phyloP scores from a whole-genome alignment of 345 rosid genomes.

The Gossypium rotundifolium region DNA sequence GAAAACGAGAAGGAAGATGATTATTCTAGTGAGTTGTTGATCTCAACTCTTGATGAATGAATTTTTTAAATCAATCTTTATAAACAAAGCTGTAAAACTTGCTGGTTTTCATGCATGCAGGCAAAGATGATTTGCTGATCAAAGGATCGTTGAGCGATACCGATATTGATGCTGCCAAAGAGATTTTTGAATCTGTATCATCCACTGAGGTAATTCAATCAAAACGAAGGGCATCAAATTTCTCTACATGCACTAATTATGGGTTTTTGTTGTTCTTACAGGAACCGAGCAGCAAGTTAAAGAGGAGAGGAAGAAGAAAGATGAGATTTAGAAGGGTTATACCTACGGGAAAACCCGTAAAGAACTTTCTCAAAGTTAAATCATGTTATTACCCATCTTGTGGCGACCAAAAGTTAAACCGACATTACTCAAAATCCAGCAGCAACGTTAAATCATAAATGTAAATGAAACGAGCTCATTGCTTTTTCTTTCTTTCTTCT shows the following conservation, averaged over 20 bases:
- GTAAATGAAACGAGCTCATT: background rate
- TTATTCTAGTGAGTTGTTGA: background rate
- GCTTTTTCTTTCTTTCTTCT: background rate
- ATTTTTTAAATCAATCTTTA: background rate
- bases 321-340: background rate
- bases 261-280: background rate
- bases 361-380: background rate
- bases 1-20: background rate
- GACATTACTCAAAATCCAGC: background rate
- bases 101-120: background rate
- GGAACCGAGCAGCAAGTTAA: background rate
- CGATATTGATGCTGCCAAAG: too few species aligned
- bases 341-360: background rate
- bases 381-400: constrained; percentile 10
- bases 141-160: constrained; percentile 1
- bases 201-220: background rate
- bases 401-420: background rate
- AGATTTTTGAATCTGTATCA: background rate
- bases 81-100: background rate
- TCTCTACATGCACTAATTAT: background rate
- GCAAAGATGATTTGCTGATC: background rate
- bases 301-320: background rate
- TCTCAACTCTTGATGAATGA: background rate
- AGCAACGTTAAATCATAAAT: background rate
- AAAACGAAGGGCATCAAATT: background rate